These are phyloP conservation scores for Coprinopsis sp. DNA, from an alignment of 768 basidiomycete genomes.

Conservation along the genomic window DNA sequence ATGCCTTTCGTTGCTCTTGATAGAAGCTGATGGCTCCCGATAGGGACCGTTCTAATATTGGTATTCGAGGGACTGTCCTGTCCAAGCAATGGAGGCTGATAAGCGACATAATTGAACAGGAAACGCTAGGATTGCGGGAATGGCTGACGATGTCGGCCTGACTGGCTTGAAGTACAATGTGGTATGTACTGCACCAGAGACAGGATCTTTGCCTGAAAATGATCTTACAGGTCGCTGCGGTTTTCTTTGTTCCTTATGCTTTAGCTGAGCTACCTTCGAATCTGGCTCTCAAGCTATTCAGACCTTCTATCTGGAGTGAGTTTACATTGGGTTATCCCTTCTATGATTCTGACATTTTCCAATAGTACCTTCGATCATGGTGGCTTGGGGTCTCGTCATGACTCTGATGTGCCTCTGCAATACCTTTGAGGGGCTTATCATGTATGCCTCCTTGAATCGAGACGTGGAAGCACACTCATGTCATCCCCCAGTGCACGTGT, in stretches of 20 bases:
- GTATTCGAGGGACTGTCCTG: constrained; percentile 10
- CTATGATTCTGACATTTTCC: background rate
- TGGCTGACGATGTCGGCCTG: constrained; percentile 25
- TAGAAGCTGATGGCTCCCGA: background rate
- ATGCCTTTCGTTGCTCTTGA: background rate
- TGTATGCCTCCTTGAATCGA: constrained; percentile 13
- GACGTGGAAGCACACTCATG: background rate
- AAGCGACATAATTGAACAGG: constrained; percentile 10
- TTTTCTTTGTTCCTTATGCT: constrained; percentile 34
- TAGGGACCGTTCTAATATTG: constrained; percentile 34
- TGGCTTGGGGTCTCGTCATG: constrained; percentile 29
- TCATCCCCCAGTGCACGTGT: constrained; percentile 28
- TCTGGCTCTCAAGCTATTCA: constrained; percentile 27
- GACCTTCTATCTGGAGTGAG: constrained; percentile 30
- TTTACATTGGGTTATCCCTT: background rate
- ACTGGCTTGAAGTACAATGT: constrained; percentile 34
- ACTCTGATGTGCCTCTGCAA: constrained; percentile 30
- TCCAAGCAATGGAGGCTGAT: background rate
- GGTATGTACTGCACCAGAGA: constrained; percentile 16
- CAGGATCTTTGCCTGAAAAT: background rate
- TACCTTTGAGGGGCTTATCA: constrained; percentile 25
- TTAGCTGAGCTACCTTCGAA: constrained; percentile 35
- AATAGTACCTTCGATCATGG: constrained; percentile 28
- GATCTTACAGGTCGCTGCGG: constrained; percentile 25
- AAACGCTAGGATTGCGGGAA: constrained; percentile 31